These are phyloP conservation scores for Ramaria rubella DNA, from an alignment of 768 basidiomycete genomes.

Conservation along the genomic window DNA sequence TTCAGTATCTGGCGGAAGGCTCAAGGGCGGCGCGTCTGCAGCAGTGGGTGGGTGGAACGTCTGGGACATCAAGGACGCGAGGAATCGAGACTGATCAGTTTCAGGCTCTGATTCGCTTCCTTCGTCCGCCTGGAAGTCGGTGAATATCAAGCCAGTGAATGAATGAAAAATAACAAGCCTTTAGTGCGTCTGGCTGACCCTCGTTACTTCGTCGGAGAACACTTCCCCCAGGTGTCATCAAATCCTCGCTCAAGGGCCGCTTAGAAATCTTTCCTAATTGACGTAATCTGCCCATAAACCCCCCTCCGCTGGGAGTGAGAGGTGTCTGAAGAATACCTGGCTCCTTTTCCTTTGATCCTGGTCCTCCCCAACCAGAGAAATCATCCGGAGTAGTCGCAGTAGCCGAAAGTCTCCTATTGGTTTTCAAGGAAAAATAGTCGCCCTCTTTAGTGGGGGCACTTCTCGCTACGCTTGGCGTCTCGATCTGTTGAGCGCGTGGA, in stretches of 20 bases:
- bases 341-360: conserved; percentile 24
- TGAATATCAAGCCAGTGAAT: background rate
- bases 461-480: background rate
- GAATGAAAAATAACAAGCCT: background rate
- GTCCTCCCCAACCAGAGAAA: conserved; percentile 36
- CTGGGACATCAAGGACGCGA: conserved; percentile 28
- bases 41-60: conserved; percentile 54
- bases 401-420: conserved; percentile 23
- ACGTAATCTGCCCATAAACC: conserved; percentile 77
- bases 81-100: conserved; percentile 10
- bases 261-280: conserved; percentile 59
- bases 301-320: conserved; percentile 41
- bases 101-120: background rate
- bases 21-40: conserved; percentile 62
- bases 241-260: conserved; percentile 26
- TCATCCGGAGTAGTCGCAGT: conserved; percentile 32
- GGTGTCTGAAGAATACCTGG: conserved; percentile 36
- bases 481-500: background rate
- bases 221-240: conserved; percentile 22
- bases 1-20: conserved; percentile 51
- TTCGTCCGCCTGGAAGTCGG: background rate
- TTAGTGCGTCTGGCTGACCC: background rate
- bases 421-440: conserved; percentile 41
- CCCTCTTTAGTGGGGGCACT: conserved; percentile 18
- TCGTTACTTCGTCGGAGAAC: background rate